Evolutionary conservation across 2,329 filamentous ascomycete species (phyloP).

Genomic region (Rhynchosporium agropyri): DNA sequence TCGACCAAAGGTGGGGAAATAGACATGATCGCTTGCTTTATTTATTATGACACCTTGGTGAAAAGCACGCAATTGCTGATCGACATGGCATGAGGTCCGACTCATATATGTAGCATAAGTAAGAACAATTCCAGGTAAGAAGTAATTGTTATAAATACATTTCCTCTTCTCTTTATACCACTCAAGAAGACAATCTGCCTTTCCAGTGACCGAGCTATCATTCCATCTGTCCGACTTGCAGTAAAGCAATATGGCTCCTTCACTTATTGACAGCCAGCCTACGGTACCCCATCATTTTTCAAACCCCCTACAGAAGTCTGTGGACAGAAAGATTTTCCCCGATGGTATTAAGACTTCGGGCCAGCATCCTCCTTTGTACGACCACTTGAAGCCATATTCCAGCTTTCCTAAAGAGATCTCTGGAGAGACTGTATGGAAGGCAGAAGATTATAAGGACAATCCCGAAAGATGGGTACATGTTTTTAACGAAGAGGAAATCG

Average conservation of each 20-base stretch:
- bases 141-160: background rate
- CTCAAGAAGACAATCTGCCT: background rate
- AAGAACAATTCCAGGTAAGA: background rate
- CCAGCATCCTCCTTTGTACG: slow-evolving; percentile 70
- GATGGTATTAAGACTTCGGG: slow-evolving; percentile 56
- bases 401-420: slow-evolving; percentile 72
- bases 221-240: background rate
- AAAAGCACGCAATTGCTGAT: slow-evolving; percentile 15
- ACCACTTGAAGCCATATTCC: slow-evolving; percentile 65
- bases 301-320: slow-evolving; percentile 15
- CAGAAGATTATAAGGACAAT: slow-evolving; percentile 41
- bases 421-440: slow-evolving; percentile 73
- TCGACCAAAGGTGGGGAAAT: slow-evolving; percentile 4
- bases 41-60: slow-evolving; percentile 5
- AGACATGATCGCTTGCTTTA: background rate
- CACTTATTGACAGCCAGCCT: slow-evolving; percentile 19
- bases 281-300: slow-evolving; percentile 18
- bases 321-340: slow-evolving; percentile 41
- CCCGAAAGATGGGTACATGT: slow-evolving; percentile 66
- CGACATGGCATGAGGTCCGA: background rate
- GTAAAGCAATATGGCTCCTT: slow-evolving; percentile 18
- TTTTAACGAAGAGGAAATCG: slow-evolving; percentile 67
- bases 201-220: background rate
- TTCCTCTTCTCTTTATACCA: background rate
- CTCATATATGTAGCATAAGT: slow-evolving; percentile 4